phyloP scores from a whole-genome alignment of 805 yeast genomes.

The Barnettozyma botsteinii region DNA sequence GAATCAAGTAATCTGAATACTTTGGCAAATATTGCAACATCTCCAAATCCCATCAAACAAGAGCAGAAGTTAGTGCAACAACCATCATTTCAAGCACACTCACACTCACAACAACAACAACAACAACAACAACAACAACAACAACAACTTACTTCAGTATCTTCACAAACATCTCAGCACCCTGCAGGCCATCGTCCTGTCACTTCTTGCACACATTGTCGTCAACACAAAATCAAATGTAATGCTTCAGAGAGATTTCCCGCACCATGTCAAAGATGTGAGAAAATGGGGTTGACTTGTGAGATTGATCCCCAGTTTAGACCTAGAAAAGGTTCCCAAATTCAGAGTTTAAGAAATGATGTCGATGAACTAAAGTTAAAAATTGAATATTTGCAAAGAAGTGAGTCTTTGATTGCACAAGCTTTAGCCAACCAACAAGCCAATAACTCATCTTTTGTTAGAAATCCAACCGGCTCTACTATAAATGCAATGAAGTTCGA shows the following conservation, averaged over 20 bases:
- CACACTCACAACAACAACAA: not conserved
- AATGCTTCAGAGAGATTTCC: conserved; percentile 85
- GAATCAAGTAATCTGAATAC: conserved; percentile 10
- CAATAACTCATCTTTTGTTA: conserved; percentile 3
- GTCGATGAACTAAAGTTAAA: conserved; percentile 74
- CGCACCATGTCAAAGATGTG: conserved; percentile 76
- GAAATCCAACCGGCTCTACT: conserved; percentile 2
- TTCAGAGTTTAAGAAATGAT: conserved; percentile 77
- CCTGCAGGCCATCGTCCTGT: conserved; percentile 73
- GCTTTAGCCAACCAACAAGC: conserved; percentile 37
- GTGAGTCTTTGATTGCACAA: conserved; percentile 62
- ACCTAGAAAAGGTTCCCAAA: conserved; percentile 88
- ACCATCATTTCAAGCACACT: not conserved
- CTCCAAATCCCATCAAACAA: conserved; percentile 1
- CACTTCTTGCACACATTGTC: conserved; percentile 88
- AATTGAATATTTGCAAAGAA: conserved; percentile 59
- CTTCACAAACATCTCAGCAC: conserved; percentile 4
- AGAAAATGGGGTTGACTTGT: conserved; percentile 71
- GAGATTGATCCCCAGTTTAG: conserved; percentile 88
- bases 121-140: not conserved
- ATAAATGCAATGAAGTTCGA: conserved; percentile 4
- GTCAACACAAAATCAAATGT: conserved; percentile 92
- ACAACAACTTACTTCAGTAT: not conserved
- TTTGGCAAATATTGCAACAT: conserved; percentile 12
- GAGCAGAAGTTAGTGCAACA: not conserved